Conservation (phyloP, 73 alveolate species). For the Stentor coeruleus region DNA sequence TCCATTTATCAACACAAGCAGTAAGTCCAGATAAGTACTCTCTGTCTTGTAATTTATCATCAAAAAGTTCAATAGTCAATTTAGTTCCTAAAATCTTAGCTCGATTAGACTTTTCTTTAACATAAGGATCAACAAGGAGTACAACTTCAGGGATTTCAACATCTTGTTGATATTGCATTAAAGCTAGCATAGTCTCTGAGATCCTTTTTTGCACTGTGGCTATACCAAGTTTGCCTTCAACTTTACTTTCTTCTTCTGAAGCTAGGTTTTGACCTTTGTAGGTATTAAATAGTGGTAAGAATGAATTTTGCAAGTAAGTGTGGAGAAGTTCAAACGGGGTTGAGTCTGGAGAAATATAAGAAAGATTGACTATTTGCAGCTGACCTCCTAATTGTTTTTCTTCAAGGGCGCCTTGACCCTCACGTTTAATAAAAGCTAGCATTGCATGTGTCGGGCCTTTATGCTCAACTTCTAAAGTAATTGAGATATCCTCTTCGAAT, state of each 20-base stretch:
- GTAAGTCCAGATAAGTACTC: constrained; percentile 36
- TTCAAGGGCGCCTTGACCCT: constrained; percentile 37
- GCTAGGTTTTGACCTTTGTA: constrained; percentile 36
- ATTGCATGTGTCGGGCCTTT: constrained; percentile 25
- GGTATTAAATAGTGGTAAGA: constrained; percentile 55
- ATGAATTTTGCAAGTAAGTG: constrained; percentile 55
- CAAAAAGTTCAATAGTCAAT: constrained; percentile 49
- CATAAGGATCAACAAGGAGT: constrained; percentile 44
- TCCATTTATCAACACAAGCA: constrained; percentile 77
- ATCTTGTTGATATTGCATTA: constrained; percentile 52
- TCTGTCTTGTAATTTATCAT: constrained; percentile 31
- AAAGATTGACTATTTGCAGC: constrained; percentile 54
- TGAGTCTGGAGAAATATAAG: constrained; percentile 49
- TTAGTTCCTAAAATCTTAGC: constrained; percentile 30
- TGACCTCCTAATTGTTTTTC: constrained; percentile 36
- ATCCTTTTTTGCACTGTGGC: constrained; percentile 54
- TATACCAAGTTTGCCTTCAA: constrained; percentile 35
- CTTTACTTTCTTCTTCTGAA: constrained; percentile 32
- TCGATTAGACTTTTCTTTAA: constrained; percentile 22
- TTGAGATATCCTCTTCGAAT: not conserved
- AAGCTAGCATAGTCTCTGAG: constrained; percentile 51
- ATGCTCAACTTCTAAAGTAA: not conserved
- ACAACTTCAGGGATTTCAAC: constrained; percentile 63
- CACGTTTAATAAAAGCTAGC: constrained; percentile 57
- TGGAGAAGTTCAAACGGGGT: constrained; percentile 51